phyloP scores from a whole-genome alignment of 2,329 filamentous ascomycete species.

The Exserohilum rostratum region DNA sequence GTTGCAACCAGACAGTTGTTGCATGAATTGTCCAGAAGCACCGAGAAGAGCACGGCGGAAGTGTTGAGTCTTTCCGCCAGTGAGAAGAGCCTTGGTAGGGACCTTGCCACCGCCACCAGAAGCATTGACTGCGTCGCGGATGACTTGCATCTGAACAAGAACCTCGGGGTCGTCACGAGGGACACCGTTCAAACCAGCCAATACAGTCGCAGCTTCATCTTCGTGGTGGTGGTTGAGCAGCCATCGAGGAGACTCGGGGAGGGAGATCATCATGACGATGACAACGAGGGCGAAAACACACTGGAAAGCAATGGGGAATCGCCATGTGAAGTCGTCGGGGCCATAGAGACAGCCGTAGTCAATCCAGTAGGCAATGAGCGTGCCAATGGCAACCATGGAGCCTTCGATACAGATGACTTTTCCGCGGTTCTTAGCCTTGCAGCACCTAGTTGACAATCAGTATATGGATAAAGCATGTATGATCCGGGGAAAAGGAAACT shows the following conservation, averaged over 20 bases:
- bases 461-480: neutral
- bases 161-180: constrained; percentile 62
- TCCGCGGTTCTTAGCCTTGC: constrained; percentile 62
- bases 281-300: constrained; percentile 53
- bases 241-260: constrained; percentile 42
- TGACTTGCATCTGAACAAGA: constrained; percentile 64
- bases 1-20: constrained; percentile 56
- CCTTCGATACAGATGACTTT: constrained; percentile 65
- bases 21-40: constrained; percentile 65
- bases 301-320: constrained; percentile 61
- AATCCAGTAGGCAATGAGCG: constrained; percentile 59
- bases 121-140: constrained; percentile 59
- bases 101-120: constrained; percentile 45
- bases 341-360: constrained; percentile 52
- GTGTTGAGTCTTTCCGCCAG: constrained; percentile 67
- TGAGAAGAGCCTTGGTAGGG: constrained; percentile 58
- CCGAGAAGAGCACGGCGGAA: constrained; percentile 67
- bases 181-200: constrained; percentile 55
- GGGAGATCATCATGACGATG: constrained; percentile 43
- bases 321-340: constrained; percentile 49
- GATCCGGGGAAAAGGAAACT: neutral
- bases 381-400: constrained; percentile 58
- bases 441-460: constrained; percentile 34
- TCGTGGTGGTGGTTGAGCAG: constrained; percentile 46
- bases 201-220: constrained; percentile 55